Evolutionary conservation across 768 basidiomycete species (phyloP).

Genomic region (Tricholoma saponaceum): DNA sequence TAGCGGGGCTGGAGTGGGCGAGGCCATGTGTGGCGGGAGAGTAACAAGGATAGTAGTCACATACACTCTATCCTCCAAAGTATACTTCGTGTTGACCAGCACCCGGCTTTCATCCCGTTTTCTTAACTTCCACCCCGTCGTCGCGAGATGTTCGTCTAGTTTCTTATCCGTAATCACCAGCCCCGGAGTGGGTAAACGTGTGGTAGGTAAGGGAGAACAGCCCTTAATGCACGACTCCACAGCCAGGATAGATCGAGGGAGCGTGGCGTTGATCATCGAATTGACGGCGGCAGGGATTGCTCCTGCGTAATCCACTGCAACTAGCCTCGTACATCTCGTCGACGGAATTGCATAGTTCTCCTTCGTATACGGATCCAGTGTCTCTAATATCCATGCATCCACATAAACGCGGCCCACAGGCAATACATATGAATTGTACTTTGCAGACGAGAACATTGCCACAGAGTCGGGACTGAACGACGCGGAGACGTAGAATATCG

Average conservation of each 20-base stretch:
- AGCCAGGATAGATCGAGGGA: constrained; percentile 67
- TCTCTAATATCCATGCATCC: constrained; percentile 96
- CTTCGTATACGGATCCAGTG: constrained; percentile 90
- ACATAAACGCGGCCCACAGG: constrained; percentile 81
- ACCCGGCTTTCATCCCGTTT: constrained; percentile 55
- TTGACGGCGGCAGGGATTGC: constrained; percentile 83
- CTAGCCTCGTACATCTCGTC: constrained; percentile 79
- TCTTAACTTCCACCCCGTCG: constrained; percentile 56
- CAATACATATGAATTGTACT: constrained; percentile 72
- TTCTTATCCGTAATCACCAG: constrained; percentile 54
- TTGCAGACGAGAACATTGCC: constrained; percentile 49
- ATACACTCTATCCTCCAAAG: constrained; percentile 48
- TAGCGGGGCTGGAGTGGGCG: constrained; percentile 13
- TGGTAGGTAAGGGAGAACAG: constrained; percentile 59
- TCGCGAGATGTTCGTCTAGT: constrained; percentile 38
- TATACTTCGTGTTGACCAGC: constrained; percentile 53
- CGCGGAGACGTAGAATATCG: constrained; percentile 79
- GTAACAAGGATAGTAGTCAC: constrained; percentile 46
- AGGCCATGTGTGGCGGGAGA: constrained; percentile 17
- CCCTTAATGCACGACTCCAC: constrained; percentile 74
- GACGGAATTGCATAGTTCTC: constrained; percentile 95
- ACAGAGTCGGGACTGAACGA: constrained; percentile 72
- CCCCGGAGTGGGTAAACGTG: constrained; percentile 64
- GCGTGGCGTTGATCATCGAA: constrained; percentile 74
- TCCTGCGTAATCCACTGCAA: constrained; percentile 84